Percentiles rank a stretch among this genome's conserved stretches.
phyloP scores from a whole-genome alignment of 2,329 filamentous ascomycete species.

The Pestalotiopsis sp. region DNA sequence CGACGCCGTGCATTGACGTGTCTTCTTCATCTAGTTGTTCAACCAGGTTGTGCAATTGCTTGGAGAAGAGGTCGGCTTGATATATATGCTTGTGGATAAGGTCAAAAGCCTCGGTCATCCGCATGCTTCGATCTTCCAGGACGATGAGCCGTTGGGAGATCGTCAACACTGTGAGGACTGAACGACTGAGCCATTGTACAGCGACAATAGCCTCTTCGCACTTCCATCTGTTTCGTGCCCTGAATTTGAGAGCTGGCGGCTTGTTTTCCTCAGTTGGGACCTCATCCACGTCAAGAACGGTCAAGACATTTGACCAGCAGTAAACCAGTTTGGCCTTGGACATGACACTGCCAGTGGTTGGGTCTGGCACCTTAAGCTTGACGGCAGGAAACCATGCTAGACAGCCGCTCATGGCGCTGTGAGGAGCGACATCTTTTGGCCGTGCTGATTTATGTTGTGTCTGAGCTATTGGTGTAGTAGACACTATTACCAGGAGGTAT shows the following conservation, averaged over 20 bases:
- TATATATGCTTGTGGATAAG: constrained; percentile 90
- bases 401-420: constrained; percentile 91
- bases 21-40: constrained; percentile 89
- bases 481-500: constrained; percentile 94
- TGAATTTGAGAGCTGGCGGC: constrained; percentile 78
- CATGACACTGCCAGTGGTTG: constrained; percentile 66
- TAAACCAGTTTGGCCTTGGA: constrained; percentile 91
- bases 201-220: constrained; percentile 95
- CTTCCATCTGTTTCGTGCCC: constrained; percentile 83
- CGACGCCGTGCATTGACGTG: constrained; percentile 87
- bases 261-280: constrained; percentile 71
- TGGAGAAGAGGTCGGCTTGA: constrained; percentile 87
- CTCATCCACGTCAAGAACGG: constrained; percentile 86
- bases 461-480: constrained; percentile 92
- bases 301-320: constrained; percentile 98
- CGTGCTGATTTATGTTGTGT: constrained; percentile 93
- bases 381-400: constrained; percentile 97
- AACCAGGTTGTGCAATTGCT: constrained; percentile 80
- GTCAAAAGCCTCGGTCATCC: constrained; percentile 93
- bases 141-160: constrained; percentile 93
- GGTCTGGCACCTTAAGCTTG: constrained; percentile 77
- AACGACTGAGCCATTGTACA: constrained; percentile 94
- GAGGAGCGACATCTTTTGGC: constrained; percentile 87
- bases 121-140: constrained; percentile 84
- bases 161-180: constrained; percentile 87